Conservation (phyloP, 2,329 filamentous ascomycete genomes). For the Sclerotiophoma versabilis region DNA sequence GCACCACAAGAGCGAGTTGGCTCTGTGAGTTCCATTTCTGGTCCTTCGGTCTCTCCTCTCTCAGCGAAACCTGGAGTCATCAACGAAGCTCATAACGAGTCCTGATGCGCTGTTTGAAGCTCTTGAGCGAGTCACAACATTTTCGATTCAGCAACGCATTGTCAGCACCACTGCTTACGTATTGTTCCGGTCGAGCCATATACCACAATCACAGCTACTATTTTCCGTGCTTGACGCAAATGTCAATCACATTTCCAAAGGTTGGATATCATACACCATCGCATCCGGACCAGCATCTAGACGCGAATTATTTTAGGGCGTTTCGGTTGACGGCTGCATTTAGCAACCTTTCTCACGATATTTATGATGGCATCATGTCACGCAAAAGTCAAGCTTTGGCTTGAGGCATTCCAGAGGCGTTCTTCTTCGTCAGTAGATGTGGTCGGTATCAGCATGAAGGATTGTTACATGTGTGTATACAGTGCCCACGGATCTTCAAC, state of each 20-base stretch:
- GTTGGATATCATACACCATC: not conserved
- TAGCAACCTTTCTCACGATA: conserved; percentile 1
- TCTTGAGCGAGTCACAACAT: conserved; percentile 35
- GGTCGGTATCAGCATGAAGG: not conserved
- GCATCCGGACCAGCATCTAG: conserved; percentile 12
- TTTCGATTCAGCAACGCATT: conserved; percentile 19
- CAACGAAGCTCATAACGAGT: conserved; percentile 50
- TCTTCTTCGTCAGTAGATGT: not conserved
- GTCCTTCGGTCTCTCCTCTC: conserved; percentile 34
- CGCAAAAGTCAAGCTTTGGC: conserved; percentile 8
- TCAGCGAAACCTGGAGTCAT: conserved; percentile 48
- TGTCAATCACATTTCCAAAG: not conserved
- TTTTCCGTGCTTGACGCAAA: not conserved
- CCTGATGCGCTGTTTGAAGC: conserved; percentile 32
- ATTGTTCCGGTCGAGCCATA: conserved; percentile 2
- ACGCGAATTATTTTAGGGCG: conserved; percentile 4
- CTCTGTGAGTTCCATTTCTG: conserved; percentile 40
- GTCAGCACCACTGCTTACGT: conserved; percentile 10
- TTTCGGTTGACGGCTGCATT: conserved; percentile 1
- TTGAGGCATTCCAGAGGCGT: conserved; percentile 15
- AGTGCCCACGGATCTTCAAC: not conserved
- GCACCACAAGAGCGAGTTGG: conserved; percentile 56
- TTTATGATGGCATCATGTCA: conserved; percentile 8
- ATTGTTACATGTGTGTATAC: conserved; percentile 12
- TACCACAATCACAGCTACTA: not conserved